phyloP scores from a whole-genome alignment of 192 early-diverging fungal genomes.

The Coemansia sp. region DNA sequence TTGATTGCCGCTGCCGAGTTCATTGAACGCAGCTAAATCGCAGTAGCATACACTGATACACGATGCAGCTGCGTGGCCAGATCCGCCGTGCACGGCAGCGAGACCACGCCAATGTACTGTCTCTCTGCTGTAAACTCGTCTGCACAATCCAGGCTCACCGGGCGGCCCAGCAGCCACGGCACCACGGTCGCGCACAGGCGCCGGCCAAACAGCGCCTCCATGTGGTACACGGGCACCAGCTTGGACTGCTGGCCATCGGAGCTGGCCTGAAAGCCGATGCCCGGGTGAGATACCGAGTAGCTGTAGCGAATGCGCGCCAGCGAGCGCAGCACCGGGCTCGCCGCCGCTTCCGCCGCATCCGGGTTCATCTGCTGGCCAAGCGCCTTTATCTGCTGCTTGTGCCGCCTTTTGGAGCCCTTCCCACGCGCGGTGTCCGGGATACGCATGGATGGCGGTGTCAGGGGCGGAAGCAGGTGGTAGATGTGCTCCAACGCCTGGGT shows the following conservation, averaged over 20 bases:
- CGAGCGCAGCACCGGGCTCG: background rate
- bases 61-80: slow-evolving; percentile 34
- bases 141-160: background rate
- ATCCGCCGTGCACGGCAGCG: slow-evolving; percentile 34
- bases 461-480: slow-evolving; percentile 11
- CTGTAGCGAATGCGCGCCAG: slow-evolving; percentile 1
- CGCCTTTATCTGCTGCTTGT: background rate
- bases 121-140: background rate
- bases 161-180: slow-evolving; percentile 26
- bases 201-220: slow-evolving; percentile 18
- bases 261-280: background rate
- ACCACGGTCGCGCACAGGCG: slow-evolving; percentile 5
- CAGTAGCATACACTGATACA: no score
- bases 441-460: slow-evolving; percentile 6
- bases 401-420: background rate
- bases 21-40: no score
- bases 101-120: slow-evolving; percentile 31
- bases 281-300: no score
- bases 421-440: background rate
- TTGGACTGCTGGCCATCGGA: slow-evolving; percentile 7
- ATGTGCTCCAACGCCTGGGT: slow-evolving; percentile 9
- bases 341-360: background rate
- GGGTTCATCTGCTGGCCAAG: background rate
- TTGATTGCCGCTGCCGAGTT: no score
- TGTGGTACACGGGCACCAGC: slow-evolving; percentile 27